A percentile compares a stretch with the other conserved stretches of the same genome.
Evolutionary conservation across 2,329 filamentous ascomycete species (phyloP).

Genomic region (Myrmaecium sp.): DNA sequence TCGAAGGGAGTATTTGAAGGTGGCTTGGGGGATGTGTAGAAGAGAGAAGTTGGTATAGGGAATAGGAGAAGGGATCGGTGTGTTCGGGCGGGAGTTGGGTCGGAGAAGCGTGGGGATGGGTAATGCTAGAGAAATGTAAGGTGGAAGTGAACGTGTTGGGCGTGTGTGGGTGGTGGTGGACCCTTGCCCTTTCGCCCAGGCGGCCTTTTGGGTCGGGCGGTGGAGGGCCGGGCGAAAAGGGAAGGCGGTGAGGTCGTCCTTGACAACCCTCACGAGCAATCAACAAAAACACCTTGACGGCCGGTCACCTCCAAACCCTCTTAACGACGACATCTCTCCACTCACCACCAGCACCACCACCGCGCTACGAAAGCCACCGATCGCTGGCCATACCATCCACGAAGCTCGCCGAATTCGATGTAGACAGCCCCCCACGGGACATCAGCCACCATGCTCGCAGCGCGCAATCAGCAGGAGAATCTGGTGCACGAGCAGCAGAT

Average conservation of each 20-base stretch:
- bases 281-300: slow-evolving; percentile 4
- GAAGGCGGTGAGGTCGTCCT: background rate
- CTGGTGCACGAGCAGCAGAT: slow-evolving; percentile 59
- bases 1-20: background rate
- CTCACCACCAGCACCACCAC: too few species aligned
- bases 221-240: slow-evolving; percentile 2
- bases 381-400: background rate
- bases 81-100: background rate
- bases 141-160: slow-evolving; percentile 1
- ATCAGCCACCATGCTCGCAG: slow-evolving; percentile 53
- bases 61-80: background rate
- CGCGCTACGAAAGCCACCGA: slow-evolving; percentile 7
- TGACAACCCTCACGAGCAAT: slow-evolving; percentile 1
- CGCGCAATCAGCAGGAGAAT: slow-evolving; percentile 72
- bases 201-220: slow-evolving; percentile 4
- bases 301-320: background rate
- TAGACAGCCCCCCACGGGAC: slow-evolving; percentile 14
- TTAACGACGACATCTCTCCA: slow-evolving; percentile 2
- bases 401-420: slow-evolving; percentile 11
- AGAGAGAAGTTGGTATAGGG: background rate
- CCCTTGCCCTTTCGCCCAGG: background rate
- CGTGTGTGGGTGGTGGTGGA: background rate
- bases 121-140: slow-evolving; percentile 2
- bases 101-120: slow-evolving; percentile 1
- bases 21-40: too few species aligned